phyloP scores from a whole-genome alignment of 2,329 filamentous ascomycete species.

The Aspergillus terreus region DNA sequence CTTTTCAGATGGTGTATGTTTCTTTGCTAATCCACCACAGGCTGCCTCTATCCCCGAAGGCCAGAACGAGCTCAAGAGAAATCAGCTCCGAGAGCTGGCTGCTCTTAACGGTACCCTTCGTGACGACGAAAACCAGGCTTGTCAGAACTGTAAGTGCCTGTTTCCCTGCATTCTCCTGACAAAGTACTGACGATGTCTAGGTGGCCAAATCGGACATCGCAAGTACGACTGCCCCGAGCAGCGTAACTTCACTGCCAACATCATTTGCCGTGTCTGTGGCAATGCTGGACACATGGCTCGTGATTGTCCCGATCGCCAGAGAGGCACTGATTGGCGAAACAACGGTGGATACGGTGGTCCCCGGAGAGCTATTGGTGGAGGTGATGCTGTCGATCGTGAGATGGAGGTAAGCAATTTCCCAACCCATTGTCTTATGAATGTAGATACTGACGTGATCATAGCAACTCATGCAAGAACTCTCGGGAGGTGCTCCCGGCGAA shows the following conservation, averaged over 20 bases:
- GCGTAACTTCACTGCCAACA: conserved; percentile 97
- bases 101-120: conserved; percentile 97
- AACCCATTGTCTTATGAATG: neutral
- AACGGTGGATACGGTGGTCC: conserved; percentile 51
- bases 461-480: conserved; percentile 98
- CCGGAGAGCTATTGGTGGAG: conserved; percentile 66
- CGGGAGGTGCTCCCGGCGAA: conserved; percentile 62
- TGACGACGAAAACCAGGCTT: conserved; percentile 98
- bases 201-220: conserved; percentile 95
- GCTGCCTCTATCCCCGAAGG: conserved; percentile 97
- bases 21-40: conserved; percentile 48
- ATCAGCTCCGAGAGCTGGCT: conserved; percentile 95
- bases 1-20: neutral
- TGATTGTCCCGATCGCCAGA: conserved; percentile 92
- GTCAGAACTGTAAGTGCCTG: conserved; percentile 73
- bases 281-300: conserved; percentile 98
- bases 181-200: conserved; percentile 26
- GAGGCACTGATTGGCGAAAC: conserved; percentile 89
- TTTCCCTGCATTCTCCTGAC: neutral
- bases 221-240: conserved; percentile 99
- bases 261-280: conserved; percentile 96
- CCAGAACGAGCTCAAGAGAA: conserved; percentile 97
- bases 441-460: conserved; percentile 45
- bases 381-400: conserved; percentile 86
- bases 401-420: conserved; percentile 68